These are phyloP conservation scores for Kodamaea hsintzibuensis DNA, from an alignment of 805 yeast genomes.

Conservation along the genomic window DNA sequence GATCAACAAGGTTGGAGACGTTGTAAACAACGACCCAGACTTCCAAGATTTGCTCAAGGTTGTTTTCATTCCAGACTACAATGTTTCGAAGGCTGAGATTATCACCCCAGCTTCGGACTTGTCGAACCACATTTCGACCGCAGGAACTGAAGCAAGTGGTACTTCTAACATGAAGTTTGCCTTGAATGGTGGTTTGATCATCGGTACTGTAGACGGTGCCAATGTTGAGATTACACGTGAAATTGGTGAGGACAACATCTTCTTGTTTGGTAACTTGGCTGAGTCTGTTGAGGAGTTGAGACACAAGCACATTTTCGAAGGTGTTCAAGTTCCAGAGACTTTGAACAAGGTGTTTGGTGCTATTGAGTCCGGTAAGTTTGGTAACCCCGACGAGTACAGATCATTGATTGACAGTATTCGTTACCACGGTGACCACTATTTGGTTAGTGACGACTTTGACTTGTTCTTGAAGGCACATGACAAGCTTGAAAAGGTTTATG, in stretches of 20 bases:
- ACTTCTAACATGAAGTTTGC: slow-evolving; percentile 96
- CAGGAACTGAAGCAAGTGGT: slow-evolving; percentile 97
- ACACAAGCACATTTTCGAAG: slow-evolving; percentile 66
- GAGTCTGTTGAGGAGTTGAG: slow-evolving; percentile 88
- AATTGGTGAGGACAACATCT: slow-evolving; percentile 90
- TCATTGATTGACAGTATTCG: slow-evolving; percentile 69
- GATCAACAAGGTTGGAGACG: slow-evolving; percentile 77
- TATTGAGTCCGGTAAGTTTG: slow-evolving; percentile 71
- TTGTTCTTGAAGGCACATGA: slow-evolving; percentile 81
- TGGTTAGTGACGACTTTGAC: slow-evolving; percentile 88
- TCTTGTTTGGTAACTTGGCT: slow-evolving; percentile 86
- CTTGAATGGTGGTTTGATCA: slow-evolving; percentile 87
- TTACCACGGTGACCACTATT: slow-evolving; percentile 79
- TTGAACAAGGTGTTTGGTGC: slow-evolving; percentile 63
- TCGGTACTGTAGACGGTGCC: slow-evolving; percentile 97
- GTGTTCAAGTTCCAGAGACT: slow-evolving; percentile 57
- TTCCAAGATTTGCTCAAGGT: slow-evolving; percentile 79
- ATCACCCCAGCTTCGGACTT: slow-evolving; percentile 88
- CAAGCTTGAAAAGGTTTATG: slow-evolving; percentile 70
- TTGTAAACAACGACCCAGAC: slow-evolving; percentile 75
- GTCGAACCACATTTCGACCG: slow-evolving; percentile 93
- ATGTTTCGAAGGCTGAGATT: slow-evolving; percentile 91
- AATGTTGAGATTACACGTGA: slow-evolving; percentile 93
- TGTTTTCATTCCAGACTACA: slow-evolving; percentile 87
- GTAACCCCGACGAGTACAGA: slow-evolving; percentile 65